These are phyloP conservation scores for Auricularia auricula-judae DNA, from an alignment of 768 basidiomycete genomes.

Conservation along the genomic window DNA sequence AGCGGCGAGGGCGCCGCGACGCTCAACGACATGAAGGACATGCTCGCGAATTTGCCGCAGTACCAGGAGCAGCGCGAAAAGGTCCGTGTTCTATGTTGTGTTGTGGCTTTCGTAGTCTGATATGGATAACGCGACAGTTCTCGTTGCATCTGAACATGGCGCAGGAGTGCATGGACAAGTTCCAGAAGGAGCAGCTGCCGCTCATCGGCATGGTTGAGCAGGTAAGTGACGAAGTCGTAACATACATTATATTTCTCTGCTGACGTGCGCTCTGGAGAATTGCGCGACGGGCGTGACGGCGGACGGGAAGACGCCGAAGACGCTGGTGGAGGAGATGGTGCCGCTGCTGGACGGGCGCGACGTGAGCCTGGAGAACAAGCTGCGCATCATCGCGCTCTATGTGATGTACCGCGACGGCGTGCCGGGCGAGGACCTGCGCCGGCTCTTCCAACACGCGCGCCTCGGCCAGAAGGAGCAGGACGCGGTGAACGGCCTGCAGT, in stretches of 20 bases:
- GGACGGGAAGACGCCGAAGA: conserved; percentile 91
- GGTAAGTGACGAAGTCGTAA: conserved; percentile 25
- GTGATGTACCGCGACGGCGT: conserved; percentile 93
- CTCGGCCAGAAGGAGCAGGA: conserved; percentile 84
- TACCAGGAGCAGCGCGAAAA: conserved; percentile 94
- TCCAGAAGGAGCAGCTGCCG: conserved; percentile 79
- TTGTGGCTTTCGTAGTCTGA: neutral
- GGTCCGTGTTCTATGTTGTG: conserved; percentile 27
- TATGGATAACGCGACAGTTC: conserved; percentile 41
- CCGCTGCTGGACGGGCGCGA: conserved; percentile 82
- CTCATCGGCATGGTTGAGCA: conserved; percentile 85
- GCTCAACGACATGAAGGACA: conserved; percentile 97
- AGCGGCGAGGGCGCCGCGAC: conserved; percentile 79
- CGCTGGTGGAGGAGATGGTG: conserved; percentile 96
- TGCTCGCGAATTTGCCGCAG: conserved; percentile 90
- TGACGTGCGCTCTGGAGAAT: conserved; percentile 37
- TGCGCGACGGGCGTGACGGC: conserved; percentile 88
- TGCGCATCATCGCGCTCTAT: conserved; percentile 91
- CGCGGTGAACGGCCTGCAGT: conserved; percentile 75
- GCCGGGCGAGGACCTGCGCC: conserved; percentile 92
- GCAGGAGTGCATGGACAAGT: conserved; percentile 91
- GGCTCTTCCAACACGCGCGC: conserved; percentile 91
- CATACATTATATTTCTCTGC: neutral
- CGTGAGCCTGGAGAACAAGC: conserved; percentile 85
- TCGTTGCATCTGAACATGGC: conserved; percentile 96